Percentiles rank a stretch among this genome's conserved stretches.
Conservation (phyloP, 495 filamentous ascomycete species). For the Penicillium bialowiezense region DNA sequence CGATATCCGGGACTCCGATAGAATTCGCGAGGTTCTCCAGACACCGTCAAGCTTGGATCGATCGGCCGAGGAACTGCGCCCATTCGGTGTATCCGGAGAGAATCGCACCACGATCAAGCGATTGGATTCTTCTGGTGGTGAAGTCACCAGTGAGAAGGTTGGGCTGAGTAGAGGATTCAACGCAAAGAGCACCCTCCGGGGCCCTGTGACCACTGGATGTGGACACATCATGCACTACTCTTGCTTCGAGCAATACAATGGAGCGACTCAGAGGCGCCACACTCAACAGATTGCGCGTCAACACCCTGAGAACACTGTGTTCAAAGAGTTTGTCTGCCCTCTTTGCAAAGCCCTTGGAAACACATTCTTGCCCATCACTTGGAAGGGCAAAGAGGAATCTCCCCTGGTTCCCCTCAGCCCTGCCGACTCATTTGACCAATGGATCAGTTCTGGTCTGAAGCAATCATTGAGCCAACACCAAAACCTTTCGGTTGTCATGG, state of each 20-base stretch:
- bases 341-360: conserved; percentile 97
- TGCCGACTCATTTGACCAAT: conserved; percentile 60
- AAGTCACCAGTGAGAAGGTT: conserved; percentile 71
- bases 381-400: conserved; percentile 84
- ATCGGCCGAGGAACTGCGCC: conserved; percentile 74
- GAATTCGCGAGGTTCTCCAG: conserved; percentile 75
- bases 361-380: conserved; percentile 90
- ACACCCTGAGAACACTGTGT: conserved; percentile 73
- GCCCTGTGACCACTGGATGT: conserved; percentile 86
- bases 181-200: conserved; percentile 58
- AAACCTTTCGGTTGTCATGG: conserved; percentile 39
- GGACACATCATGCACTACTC: conserved; percentile 98
- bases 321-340: conserved; percentile 94
- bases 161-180: conserved; percentile 88
- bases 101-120: conserved; percentile 77
- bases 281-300: conserved; percentile 87
- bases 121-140: conserved; percentile 65
- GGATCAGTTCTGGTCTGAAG: conserved; percentile 32
- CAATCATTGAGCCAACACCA: conserved; percentile 30
- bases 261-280: conserved; percentile 78
- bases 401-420: conserved; percentile 66
- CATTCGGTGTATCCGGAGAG: conserved; percentile 84
- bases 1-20: conserved; percentile 73
- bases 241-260: conserved; percentile 89
- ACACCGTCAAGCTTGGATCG: conserved; percentile 80